These are phyloP conservation scores for Suillus luteus DNA, from an alignment of 768 basidiomycete genomes.

Conservation along the genomic window DNA sequence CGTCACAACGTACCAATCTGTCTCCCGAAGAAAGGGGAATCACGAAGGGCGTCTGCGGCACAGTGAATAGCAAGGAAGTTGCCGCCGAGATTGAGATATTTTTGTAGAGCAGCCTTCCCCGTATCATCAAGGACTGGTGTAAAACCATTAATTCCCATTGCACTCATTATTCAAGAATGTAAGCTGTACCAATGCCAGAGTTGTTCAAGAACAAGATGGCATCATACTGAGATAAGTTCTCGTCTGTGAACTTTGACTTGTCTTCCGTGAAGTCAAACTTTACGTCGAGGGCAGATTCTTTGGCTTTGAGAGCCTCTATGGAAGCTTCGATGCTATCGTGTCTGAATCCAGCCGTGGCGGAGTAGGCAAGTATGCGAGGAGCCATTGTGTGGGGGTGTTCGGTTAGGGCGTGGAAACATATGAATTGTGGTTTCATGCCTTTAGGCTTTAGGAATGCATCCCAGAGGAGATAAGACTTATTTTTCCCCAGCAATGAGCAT, in stretches of 20 bases:
- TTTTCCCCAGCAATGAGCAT: neutral
- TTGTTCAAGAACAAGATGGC: conserved; percentile 69
- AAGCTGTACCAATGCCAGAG: conserved; percentile 62
- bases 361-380: conserved; percentile 56
- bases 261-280: conserved; percentile 71
- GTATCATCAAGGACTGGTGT: conserved; percentile 53
- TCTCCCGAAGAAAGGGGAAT: conserved; percentile 55
- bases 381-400: conserved; percentile 21
- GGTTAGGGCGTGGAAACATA: neutral
- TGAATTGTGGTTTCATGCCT: neutral
- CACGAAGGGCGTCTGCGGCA: conserved; percentile 59
- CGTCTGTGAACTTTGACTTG: conserved; percentile 52
- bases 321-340: conserved; percentile 80
- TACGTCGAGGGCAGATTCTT: conserved; percentile 48
- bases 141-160: conserved; percentile 4
- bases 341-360: conserved; percentile 60
- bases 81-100: conserved; percentile 66
- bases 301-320: conserved; percentile 52
- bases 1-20: conserved; percentile 49
- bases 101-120: conserved; percentile 63
- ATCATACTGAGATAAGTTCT: conserved; percentile 57
- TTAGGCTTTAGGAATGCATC: neutral
- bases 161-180: neutral
- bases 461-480: neutral
- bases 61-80: conserved; percentile 73